Evolutionary conservation across 1,139 yeast genomes (phyloP), one percentile per base, ranked within the genome.

Genomic region (Zygosaccharomyces pseudobailii): DNA sequence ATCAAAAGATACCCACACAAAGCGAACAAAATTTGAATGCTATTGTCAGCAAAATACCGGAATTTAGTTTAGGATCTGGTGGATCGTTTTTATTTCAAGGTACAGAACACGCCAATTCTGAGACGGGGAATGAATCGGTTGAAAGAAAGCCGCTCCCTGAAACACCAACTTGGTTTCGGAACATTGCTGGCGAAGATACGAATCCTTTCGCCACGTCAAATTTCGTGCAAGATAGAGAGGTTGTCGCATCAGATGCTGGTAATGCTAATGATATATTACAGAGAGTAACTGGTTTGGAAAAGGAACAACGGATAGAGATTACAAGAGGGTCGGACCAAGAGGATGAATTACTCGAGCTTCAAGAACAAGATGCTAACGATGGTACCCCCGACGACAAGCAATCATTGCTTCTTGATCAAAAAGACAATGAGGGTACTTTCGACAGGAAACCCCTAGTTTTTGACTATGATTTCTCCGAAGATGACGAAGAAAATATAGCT

Each of bases 381-480:
- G 25, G 13, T 22, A 28, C 17, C 17, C 17, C 17, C 17, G 2
- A 13, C 17, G 17, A 13, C 17, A 13, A 13, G 17, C 17, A 13
- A 13, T 13, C 17, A 13, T 13, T 2, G 2, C 2, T 1, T 13
- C 17, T 13, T 13, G 17, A 13, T 13, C 17, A 13, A 13, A 13
- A 13, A 2, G 2, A 13, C 17, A 13, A 13, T 13, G 17, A 13
- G 2, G 17, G 17, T 13, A 13, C 2, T 13, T 13, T 13, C 2
- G 10, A 38, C 6, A 40, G 50, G 17, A 38, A 48, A 34, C 57
- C 64, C 2, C 50, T 63, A 25, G 55, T 59, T 1, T 61, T 76
- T 5, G 85, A 82, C 49, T 84, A 82, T 55, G 85, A 79, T 50
- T 87, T 80, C 62, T 85, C 82, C 23, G 89, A 86, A 48, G 83